A percentile compares a stretch with the other conserved stretches of the same genome.
Conservation (phyloP, 495 filamentous ascomycete genomes). For the Penicillium simplicissimum region DNA sequence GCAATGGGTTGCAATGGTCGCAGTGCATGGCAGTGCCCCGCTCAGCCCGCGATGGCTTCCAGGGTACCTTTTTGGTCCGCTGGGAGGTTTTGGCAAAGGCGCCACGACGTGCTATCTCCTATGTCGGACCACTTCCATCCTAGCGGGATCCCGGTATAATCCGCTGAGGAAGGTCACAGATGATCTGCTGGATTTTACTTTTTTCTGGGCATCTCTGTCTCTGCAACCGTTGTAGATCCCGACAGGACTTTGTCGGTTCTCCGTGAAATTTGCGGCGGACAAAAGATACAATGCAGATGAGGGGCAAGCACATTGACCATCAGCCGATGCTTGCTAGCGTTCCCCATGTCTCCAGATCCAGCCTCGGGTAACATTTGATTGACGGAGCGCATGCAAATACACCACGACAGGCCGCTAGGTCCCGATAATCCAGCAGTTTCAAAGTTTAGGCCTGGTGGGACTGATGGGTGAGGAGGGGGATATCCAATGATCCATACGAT, state of each 20-base stretch:
- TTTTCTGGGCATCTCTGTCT: background rate
- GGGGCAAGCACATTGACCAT: constrained; percentile 14
- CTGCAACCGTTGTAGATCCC: constrained; percentile 14
- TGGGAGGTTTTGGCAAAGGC: background rate
- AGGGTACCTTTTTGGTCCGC: background rate
- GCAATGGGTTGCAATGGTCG: background rate
- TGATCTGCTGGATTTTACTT: background rate
- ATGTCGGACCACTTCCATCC: background rate
- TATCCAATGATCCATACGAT: background rate
- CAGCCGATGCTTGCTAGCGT: constrained; percentile 20
- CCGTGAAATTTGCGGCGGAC: background rate
- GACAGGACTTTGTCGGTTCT: background rate
- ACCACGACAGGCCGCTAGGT: constrained; percentile 12
- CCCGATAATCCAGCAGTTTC: constrained; percentile 23
- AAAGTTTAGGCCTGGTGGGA: constrained; percentile 25
- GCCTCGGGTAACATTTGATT: constrained; percentile 29
- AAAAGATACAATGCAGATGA: constrained; percentile 8
- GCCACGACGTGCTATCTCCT: background rate
- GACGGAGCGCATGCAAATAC: constrained; percentile 16
- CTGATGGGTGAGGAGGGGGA: constrained; percentile 3
- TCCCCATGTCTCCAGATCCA: constrained; percentile 18
- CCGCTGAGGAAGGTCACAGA: background rate
- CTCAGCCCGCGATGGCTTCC: constrained; percentile 2
- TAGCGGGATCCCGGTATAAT: background rate
- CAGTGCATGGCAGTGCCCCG: background rate